Evolutionary conservation across 177 flowering plant genomes (phyloP).

Genomic region (Vitis hybrid): DNA sequence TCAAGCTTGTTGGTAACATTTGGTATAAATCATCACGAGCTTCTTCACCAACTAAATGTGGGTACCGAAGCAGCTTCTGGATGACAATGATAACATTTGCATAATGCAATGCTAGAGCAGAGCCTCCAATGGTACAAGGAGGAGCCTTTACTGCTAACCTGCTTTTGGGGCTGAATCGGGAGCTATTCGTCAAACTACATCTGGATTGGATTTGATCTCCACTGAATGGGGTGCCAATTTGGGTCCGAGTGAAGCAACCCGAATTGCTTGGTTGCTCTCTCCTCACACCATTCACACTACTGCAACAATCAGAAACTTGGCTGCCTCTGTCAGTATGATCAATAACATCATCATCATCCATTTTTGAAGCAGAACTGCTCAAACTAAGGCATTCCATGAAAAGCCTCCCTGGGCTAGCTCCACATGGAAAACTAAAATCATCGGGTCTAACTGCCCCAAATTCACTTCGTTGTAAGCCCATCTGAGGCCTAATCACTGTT

Average conservation of each 20-base stretch:
- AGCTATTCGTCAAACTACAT: constrained; percentile 14
- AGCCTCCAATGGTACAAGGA: constrained; percentile 84
- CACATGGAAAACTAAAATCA: constrained; percentile 67
- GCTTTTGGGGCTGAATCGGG: constrained; percentile 51
- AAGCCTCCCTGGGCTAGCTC: constrained; percentile 68
- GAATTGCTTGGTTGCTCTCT: constrained; percentile 34
- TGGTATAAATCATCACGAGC: constrained; percentile 95
- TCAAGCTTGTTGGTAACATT: constrained; percentile 90
- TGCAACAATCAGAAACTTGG: constrained; percentile 40
- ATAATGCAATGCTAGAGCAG: constrained; percentile 90
- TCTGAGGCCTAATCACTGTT: constrained; percentile 22
- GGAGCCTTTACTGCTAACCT: constrained; percentile 49
- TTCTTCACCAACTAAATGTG: constrained; percentile 96
- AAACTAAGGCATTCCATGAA: constrained; percentile 84
- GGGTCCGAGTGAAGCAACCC: constrained; percentile 33
- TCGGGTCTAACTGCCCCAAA: constrained; percentile 33
- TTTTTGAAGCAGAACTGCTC: constrained; percentile 62
- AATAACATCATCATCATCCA: constrained; percentile 47
- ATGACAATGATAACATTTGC: constrained; percentile 90
- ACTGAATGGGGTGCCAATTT: constrained; percentile 21
- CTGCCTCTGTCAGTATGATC: constrained; percentile 35
- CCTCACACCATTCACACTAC: constrained; percentile 33
- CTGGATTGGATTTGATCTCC: constrained; percentile 38
- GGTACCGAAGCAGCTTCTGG: constrained; percentile 92
- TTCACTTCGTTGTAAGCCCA: constrained; percentile 33